Percentiles rank a stretch among this genome's conserved stretches.
phyloP scores from a whole-genome alignment of 768 basidiomycete genomes.

The Lenzites betulinus region DNA sequence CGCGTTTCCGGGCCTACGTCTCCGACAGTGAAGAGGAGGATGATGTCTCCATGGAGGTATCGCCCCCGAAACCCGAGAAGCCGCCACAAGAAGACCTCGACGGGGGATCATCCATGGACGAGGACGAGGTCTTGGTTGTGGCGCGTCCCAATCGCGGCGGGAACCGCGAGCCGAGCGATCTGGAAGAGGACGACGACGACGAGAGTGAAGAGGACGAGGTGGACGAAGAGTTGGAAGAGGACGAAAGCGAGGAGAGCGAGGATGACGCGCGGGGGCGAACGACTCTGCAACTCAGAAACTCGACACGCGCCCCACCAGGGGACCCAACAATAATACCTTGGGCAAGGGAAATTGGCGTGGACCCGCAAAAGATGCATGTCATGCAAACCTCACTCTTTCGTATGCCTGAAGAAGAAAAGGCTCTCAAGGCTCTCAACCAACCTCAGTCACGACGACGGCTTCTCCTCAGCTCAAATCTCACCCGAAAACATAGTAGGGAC shows the following conservation, averaged over 20 bases:
- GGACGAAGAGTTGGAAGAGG: conserved; percentile 2
- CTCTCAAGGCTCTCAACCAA: conserved; percentile 55
- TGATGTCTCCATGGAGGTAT: conserved; percentile 33
- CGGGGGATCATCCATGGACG: conserved; percentile 20
- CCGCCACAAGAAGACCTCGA: conserved; percentile 28
- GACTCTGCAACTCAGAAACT: not conserved
- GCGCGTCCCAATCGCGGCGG: not conserved
- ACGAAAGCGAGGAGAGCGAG: conserved; percentile 7
- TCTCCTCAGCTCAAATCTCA: conserved; percentile 43
- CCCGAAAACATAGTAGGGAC: conserved; percentile 76
- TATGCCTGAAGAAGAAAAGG: conserved; percentile 71
- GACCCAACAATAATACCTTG: conserved; percentile 65
- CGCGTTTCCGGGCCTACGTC: conserved; percentile 66
- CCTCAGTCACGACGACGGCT: conserved; percentile 33
- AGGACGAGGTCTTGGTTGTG: conserved; percentile 14
- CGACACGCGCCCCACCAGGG: conserved; percentile 24
- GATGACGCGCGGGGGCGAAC: not conserved
- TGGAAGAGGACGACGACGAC: not conserved
- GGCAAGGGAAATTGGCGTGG: conserved; percentile 75
- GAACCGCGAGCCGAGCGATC: not conserved
- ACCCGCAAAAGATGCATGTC: conserved; percentile 86
- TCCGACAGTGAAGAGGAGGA: conserved; percentile 61
- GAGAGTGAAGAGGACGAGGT: conserved; percentile 4
- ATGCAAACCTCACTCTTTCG: conserved; percentile 92
- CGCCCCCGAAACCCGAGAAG: conserved; percentile 29